Evolutionary conservation across 495 filamentous ascomycete genomes (phyloP).

Genomic region (Aspergillus wentii): DNA sequence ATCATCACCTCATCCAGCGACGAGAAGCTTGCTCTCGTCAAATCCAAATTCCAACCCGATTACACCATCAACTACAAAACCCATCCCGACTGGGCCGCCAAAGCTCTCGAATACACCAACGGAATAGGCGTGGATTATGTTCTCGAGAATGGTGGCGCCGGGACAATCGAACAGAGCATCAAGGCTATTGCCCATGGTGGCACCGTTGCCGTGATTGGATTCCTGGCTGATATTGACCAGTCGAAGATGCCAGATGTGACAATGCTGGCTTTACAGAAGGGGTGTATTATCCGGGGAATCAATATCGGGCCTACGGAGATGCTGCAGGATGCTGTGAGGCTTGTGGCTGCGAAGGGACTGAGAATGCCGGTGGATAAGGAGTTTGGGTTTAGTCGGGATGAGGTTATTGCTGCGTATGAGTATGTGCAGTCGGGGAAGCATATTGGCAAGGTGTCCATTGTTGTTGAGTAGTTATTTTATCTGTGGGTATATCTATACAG

Average conservation of each 20-base stretch:
- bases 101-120: slow-evolving; percentile 21
- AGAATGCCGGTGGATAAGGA: slow-evolving; percentile 12
- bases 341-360: slow-evolving; percentile 4
- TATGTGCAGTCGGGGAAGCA: slow-evolving; percentile 8
- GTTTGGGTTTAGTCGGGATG: slow-evolving; percentile 9
- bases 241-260: slow-evolving; percentile 5
- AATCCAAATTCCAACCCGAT: slow-evolving; percentile 12
- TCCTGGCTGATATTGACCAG: slow-evolving; percentile 9
- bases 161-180: slow-evolving; percentile 13
- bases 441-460: slow-evolving; percentile 14
- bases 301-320: slow-evolving; percentile 9
- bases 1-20: slow-evolving; percentile 26
- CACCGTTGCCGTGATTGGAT: slow-evolving; percentile 14
- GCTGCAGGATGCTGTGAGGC: slow-evolving; percentile 10
- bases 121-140: slow-evolving; percentile 19
- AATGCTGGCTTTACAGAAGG: slow-evolving; percentile 8
- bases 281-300: slow-evolving; percentile 10
- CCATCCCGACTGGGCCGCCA: slow-evolving; percentile 23
- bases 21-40: slow-evolving; percentile 17
- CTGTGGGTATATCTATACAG: too few species aligned
- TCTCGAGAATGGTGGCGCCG: slow-evolving; percentile 11
- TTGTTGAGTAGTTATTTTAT: slow-evolving; percentile 1
- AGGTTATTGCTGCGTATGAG: slow-evolving; percentile 8
- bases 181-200: slow-evolving; percentile 12
- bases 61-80: slow-evolving; percentile 27